Conservation (phyloP, 139 green algal species). For the Tetradesmus lagerheimii region DNA sequence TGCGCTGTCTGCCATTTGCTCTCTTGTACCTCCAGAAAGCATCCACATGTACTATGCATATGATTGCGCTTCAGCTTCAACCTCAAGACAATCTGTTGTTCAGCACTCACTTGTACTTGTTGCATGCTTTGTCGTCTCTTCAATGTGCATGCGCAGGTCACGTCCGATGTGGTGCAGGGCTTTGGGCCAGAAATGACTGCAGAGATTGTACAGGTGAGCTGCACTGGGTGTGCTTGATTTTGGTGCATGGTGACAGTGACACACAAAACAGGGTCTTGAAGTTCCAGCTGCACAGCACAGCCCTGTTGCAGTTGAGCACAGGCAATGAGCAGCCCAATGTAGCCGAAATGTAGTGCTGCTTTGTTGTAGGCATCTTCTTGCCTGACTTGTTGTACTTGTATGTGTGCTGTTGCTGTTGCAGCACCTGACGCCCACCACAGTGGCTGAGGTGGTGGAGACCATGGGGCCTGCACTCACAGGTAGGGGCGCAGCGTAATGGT, state of each 20-base stretch:
- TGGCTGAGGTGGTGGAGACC: constrained; percentile 23
- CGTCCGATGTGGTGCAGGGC: constrained; percentile 13
- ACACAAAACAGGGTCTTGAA: too few species aligned
- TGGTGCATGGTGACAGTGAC: too few species aligned
- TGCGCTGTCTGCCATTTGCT: too few species aligned
- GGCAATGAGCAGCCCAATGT: too few species aligned
- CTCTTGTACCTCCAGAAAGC: too few species aligned
- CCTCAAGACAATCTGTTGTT: too few species aligned
- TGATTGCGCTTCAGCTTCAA: background rate
- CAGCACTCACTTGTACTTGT: background rate
- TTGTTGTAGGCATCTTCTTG: too few species aligned
- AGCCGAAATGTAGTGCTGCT: too few species aligned
- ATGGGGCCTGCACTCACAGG: constrained; percentile 40
- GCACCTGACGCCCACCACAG: background rate
- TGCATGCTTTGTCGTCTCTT: background rate
- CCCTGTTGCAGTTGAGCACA: too few species aligned
- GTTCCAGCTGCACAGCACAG: background rate
- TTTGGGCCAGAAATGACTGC: constrained; percentile 45
- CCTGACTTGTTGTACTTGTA: background rate
- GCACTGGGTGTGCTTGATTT: too few species aligned
- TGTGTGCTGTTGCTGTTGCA: constrained; percentile 18
- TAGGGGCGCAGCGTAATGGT: too few species aligned
- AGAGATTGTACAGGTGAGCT: constrained; percentile 39
- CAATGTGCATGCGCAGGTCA: background rate
- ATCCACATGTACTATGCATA: too few species aligned